Conservation (phyloP, 2,329 filamentous ascomycete species). For the Xylaria sp. region DNA sequence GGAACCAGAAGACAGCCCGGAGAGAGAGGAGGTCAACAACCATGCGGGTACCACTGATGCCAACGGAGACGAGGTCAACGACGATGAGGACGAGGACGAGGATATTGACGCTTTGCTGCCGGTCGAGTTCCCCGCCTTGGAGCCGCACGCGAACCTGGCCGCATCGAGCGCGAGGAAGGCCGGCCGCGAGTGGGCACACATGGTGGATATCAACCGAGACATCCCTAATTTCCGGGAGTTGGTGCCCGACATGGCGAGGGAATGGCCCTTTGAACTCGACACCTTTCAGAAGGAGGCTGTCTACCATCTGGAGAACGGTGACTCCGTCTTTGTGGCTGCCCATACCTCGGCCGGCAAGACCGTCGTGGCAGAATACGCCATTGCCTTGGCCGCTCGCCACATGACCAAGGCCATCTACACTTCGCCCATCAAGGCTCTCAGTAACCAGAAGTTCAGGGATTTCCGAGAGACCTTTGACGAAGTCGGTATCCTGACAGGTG, state of each 20-base stretch:
- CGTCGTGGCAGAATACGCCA: constrained; percentile 97
- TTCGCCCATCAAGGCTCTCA: constrained; percentile 96
- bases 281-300: constrained; percentile 99
- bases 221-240: constrained; percentile 95
- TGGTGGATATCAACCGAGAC: constrained; percentile 93
- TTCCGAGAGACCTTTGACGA: constrained; percentile 92
- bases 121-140: constrained; percentile 90
- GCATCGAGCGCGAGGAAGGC: constrained; percentile 77
- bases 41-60: constrained; percentile 36
- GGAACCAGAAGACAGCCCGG: constrained; percentile 55
- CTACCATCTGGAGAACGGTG: constrained; percentile 94
- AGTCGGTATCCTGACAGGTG: constrained; percentile 94
- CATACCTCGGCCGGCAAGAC: constrained; percentile 99
- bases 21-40: constrained; percentile 48
- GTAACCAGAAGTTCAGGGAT: constrained; percentile 98
- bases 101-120: constrained; percentile 89
- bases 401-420: constrained; percentile 99
- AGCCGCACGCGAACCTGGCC: constrained; percentile 82
- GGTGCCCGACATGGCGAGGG: constrained; percentile 93
- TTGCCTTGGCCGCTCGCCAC: constrained; percentile 94
- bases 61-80: constrained; percentile 47
- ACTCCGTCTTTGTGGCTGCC: constrained; percentile 97
- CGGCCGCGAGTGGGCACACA: constrained; percentile 94
- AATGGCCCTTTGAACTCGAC: constrained; percentile 97
- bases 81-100: constrained; percentile 59